A percentile compares a stretch with the other conserved stretches of the same genome.
phyloP scores from a whole-genome alignment of 2,329 filamentous ascomycete genomes.

The Colletotrichum cereale region DNA sequence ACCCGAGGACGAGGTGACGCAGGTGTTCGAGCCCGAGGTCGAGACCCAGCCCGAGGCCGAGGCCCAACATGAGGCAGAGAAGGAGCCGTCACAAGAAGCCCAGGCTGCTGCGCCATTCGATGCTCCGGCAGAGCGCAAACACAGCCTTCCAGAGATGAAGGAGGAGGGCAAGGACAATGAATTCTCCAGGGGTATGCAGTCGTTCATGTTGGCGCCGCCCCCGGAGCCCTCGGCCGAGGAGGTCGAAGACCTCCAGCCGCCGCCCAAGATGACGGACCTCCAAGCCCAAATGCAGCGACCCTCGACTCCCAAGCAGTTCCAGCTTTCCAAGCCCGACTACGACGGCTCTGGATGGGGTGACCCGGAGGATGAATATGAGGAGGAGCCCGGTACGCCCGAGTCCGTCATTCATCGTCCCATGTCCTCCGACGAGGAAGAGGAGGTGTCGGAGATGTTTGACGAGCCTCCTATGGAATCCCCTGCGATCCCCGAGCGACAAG shows the following conservation, averaged over 20 bases:
- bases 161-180: constrained; percentile 48
- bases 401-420: constrained; percentile 89
- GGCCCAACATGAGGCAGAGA: constrained; percentile 20
- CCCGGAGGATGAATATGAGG: constrained; percentile 64
- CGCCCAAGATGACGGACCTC: constrained; percentile 52
- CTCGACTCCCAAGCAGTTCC: constrained; percentile 63
- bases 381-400: constrained; percentile 81
- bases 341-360: constrained; percentile 73
- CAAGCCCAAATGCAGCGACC: constrained; percentile 57
- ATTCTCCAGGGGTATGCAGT: constrained; percentile 59
- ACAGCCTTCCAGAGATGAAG: constrained; percentile 34
- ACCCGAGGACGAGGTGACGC: constrained; percentile 12
- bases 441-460: constrained; percentile 52
- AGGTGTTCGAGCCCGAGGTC: constrained; percentile 15
- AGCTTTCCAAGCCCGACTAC: constrained; percentile 72
- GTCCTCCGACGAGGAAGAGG: constrained; percentile 52
- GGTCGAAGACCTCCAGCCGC: constrained; percentile 43
- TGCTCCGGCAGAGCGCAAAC: constrained; percentile 44
- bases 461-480: constrained; percentile 66
- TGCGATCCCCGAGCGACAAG: constrained; percentile 81
- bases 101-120: constrained; percentile 45
- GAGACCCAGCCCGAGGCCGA: constrained; percentile 3
- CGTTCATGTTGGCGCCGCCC: constrained; percentile 60
- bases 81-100: constrained; percentile 40
- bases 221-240: constrained; percentile 50